Base-by-base conservation (phyloP, 305 asterid genomes). In the Fraxinus greggii region DNA sequence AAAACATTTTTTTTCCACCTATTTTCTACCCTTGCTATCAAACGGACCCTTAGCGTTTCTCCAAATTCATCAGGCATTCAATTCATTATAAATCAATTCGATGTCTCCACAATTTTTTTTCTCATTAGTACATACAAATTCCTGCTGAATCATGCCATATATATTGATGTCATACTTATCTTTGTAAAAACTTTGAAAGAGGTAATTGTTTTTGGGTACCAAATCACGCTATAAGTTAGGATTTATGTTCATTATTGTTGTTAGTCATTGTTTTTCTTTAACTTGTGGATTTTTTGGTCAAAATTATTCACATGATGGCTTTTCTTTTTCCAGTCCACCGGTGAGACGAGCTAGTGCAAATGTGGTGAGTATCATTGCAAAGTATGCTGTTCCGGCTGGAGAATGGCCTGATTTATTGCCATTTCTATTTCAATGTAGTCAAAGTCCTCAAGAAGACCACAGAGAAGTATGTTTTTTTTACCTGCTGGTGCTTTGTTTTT, bases 381-480 rank as follows among this genome's bases (percentile, higher is more conserved):
- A 97, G 83, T 97, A 94, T 88, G 98, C 98, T 13, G 98, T 97
- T 78, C 98, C 98, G 42, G 88, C 95, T 51, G 98, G 99, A 76
- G 99, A 97, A 87, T 97, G 99, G 99, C 92, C 97, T 77, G 98
- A 96, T 86, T 87, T 96, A 83, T 86, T 96, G 89, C 99, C 99
- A 31, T 96, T 92, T 89, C 89, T 97, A 48, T 97, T 97, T 86
- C 97, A 94, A 85, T 94, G 98, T 84, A 93, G 98, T 89, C 99
- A 93, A 85, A 97, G 99, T 84, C 89, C 89, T 13, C 98, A 94
- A 81, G 99, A 94, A 90, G 99, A 97, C 82, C 99, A 94, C 63
- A 91, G 98, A 91, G 99, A 97, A 90, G 99, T 97, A 87, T 75
- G 90, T 82, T 72, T 83, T 83, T 83, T 83, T 7, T 38, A 77